Evolutionary conservation across 805 yeast genomes (phyloP), one percentile per base, ranked within the genome.

Genomic region (Kuraishia floccosa): DNA sequence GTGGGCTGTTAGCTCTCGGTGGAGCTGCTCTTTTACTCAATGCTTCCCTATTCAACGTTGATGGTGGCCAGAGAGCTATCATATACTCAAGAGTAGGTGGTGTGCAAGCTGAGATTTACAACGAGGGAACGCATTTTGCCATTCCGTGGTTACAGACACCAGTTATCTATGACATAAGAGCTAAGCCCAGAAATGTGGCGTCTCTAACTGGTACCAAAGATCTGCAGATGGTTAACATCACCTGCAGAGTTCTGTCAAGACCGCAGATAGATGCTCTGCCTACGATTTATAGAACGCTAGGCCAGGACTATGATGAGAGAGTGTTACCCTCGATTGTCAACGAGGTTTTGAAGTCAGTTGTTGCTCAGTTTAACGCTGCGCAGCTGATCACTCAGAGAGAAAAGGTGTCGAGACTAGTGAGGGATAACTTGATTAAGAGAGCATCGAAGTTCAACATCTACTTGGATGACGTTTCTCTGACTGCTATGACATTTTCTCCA

Each of bases 301-400:
- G 98, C 31, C 68, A 66, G 32, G 97, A 91, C 55, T 91, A 89
- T 58, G 98, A 91, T 52, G 98, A 91, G 62, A 77, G 95, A 47
- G 96, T 91, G 13, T 68, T 91, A 46, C 98, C 98, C 24, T 83
- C 96, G n/a, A 87, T 91, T 58, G 96, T 89, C 35, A 91, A 91
- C 54, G 98, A 91, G 60, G 97, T 91, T 33, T 69, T 91, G 52
- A 91, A 91, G 57, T 73, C 94, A 2, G 96, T 91, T 30, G 96
- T 91, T 38, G 98, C 98, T 5, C 98, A 91, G 59, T 91, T 89
- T 66, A 91, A 91, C 54, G 98, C 98, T 5, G 82, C 96, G 10
- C 98, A 91, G 60, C 72, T 91, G 49, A 91, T 91, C 54, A 91
- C 98, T n/a, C 97, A 91, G 63, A 85, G 98, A 69, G 98, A 91